phyloP scores from a whole-genome alignment of 257 asterid species.

The Echium plantagineum region DNA sequence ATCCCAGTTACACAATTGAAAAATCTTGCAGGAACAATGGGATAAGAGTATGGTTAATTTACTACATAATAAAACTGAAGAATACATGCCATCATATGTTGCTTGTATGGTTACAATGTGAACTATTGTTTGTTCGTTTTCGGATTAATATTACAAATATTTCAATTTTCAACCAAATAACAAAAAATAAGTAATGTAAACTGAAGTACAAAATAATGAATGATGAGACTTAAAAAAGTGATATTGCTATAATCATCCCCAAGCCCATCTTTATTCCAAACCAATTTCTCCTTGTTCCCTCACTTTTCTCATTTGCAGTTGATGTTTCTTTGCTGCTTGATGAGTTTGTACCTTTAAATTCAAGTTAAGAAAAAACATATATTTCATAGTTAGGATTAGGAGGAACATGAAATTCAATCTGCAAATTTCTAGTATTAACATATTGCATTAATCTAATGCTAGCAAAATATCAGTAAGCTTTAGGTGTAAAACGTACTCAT shows the following conservation, averaged over 20 bases:
- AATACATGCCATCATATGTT: background rate
- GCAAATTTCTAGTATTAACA: too few species aligned
- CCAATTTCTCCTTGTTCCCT: constrained; percentile 25
- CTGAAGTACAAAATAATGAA: too few species aligned
- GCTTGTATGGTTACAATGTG: background rate
- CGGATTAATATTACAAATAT: background rate
- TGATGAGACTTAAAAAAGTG: too few species aligned
- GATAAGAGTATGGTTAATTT: too few species aligned
- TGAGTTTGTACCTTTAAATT: background rate
- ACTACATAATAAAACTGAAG: background rate
- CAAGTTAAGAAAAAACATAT: background rate
- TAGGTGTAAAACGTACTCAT: too few species aligned
- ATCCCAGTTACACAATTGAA: too few species aligned
- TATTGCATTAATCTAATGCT: too few species aligned
- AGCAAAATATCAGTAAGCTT: too few species aligned
- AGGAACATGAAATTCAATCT: too few species aligned
- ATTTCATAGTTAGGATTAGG: background rate
- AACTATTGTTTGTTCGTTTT: background rate
- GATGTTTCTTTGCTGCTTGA: constrained; percentile 21
- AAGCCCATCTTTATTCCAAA: constrained; percentile 17
- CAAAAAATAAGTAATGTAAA: too few species aligned
- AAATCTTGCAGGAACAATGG: too few species aligned
- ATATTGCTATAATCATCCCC: constrained; percentile 9
- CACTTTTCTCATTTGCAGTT: constrained; percentile 16
- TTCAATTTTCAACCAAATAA: background rate